Base-by-base conservation (phyloP, 495 filamentous ascomycete genomes). In the Penicillium nucicola region DNA sequence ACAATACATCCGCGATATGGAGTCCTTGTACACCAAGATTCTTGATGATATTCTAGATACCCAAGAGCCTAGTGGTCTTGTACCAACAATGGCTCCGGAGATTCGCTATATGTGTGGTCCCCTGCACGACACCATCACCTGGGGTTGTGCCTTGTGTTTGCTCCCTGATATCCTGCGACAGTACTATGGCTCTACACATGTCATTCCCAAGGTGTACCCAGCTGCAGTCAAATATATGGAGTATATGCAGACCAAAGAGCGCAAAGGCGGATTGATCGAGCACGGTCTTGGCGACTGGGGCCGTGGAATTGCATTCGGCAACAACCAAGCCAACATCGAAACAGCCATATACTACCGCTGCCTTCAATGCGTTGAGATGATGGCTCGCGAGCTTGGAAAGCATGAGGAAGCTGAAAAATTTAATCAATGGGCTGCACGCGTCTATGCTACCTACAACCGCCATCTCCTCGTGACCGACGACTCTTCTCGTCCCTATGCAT, bases 101-200 rank as follows among this genome's bases (percentile, higher is more conserved):
- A 63, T 63, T 22, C 45, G 62, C 3, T 66, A 66, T 20, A 66
- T 66, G 62, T 66, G 62, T 23, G 62, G 62, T n/a, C 62, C 62
- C 5, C 59, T 66, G 11, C 60, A 66, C 30, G 63, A 63, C 28
- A 66, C 63, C 1, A 66, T 66, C 20, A 66, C 60, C 30, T 66
- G 63, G 63, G 63, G 63, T 7, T 63, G 60, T 34, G 63, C 63
- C 7, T 20, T 66, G 6, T 60, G 57, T 33, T 50, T 66, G 13
- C 45, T 66, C 6, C 63, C 63, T 0, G 60, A 66, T 18, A 54
- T 66, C 2, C 38, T 63, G 4, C 49, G 50, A 0, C 52, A 46
- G n/a, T 66, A 61, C 33, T 66, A 66, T 17, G 57, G 59, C 0
- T 63, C 60, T 1, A 66, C 63, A 2, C 56, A 63, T 19, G 57